Evolutionary conservation across 2,329 filamentous ascomycete species (phyloP).

Genomic region (Colletotrichum sp.): DNA sequence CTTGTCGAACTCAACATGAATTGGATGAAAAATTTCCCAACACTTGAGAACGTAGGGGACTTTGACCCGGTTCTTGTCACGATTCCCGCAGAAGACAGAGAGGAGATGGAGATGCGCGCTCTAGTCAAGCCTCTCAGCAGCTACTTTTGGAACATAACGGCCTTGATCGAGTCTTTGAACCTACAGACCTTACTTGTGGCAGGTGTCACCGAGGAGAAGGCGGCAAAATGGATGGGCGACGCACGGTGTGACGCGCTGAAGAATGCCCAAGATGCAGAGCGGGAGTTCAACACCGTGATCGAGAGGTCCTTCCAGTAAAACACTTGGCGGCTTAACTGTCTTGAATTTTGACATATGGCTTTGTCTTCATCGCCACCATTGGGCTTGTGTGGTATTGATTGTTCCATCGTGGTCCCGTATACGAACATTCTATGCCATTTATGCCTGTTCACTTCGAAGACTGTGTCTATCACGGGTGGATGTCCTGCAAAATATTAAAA

Average conservation of each 20-base stretch:
- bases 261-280: neutral
- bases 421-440: fast-evolving
- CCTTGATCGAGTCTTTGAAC: neutral
- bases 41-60: neutral
- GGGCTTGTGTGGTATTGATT: neutral
- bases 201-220: neutral
- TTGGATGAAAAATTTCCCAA: neutral
- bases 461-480: neutral
- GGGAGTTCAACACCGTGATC: neutral
- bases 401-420: neutral
- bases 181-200: neutral
- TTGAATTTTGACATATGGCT: fast-evolving
- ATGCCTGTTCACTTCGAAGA: neutral
- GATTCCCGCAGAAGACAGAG: neutral
- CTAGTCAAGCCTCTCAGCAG: neutral
- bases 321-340: neutral
- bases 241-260: neutral
- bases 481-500: neutral
- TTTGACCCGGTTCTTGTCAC: neutral
- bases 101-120: neutral
- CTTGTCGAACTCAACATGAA: neutral
- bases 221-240: neutral
- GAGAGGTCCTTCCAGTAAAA: neutral
- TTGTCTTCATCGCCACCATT: neutral
- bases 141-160: neutral